phyloP scores from a whole-genome alignment of 176 grass and related monocot genomes.

The Puya raimondii region DNA sequence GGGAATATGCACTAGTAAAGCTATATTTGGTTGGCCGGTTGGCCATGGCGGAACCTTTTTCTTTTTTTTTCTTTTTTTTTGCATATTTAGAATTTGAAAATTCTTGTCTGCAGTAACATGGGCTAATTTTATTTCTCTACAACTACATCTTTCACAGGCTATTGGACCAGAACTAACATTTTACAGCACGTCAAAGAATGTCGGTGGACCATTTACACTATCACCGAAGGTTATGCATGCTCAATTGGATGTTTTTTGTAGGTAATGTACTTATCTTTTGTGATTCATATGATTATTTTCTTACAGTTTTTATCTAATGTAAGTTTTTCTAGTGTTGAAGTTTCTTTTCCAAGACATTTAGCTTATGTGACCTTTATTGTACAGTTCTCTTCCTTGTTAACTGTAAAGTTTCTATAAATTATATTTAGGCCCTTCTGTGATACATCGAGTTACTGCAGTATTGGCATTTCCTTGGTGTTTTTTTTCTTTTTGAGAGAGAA shows the following conservation, averaged over 20 bases:
- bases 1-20: no score
- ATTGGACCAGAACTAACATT: conserved; percentile 98
- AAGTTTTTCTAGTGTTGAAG: not conserved
- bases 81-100: not conserved
- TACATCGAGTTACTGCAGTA: no score
- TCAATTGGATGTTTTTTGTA: conserved; percentile 79
- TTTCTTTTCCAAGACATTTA: not conserved
- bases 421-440: no score
- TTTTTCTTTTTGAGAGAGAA: no score
- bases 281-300: conserved; percentile 13
- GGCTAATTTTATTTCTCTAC: not conserved
- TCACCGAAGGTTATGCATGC: conserved; percentile 96
- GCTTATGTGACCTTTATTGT: no score
- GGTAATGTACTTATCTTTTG: conserved; percentile 35
- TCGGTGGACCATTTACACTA: conserved; percentile 48
- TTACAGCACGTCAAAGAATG: conserved; percentile 78
- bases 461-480: no score
- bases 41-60: no score
- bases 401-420: no score
- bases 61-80: not conserved
- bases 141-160: conserved; percentile 31
- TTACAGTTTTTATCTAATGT: conserved; percentile 10
- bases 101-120: not conserved
- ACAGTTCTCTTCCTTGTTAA: no score
- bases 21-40: no score